phyloP scores from a whole-genome alignment of 495 filamentous ascomycete species.

The Chaetomium tenue region DNA sequence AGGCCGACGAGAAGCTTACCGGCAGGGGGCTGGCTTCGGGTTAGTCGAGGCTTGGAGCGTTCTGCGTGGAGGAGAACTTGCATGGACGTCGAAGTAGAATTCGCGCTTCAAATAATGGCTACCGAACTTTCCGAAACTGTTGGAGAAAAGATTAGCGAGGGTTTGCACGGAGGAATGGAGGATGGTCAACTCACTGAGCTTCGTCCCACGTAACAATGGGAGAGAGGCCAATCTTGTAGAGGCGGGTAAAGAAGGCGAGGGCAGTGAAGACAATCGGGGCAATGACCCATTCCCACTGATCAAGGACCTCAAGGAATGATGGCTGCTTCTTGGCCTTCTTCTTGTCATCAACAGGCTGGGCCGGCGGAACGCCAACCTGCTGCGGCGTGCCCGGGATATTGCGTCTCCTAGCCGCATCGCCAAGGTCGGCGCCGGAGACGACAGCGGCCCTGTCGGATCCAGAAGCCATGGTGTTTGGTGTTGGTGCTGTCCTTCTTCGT shows the following conservation, averaged over 20 bases:
- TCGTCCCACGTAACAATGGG: slow-evolving; percentile 98
- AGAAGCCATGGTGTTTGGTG: slow-evolving; percentile 45
- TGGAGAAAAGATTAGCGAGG: slow-evolving; percentile 31
- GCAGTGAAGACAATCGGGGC: slow-evolving; percentile 85
- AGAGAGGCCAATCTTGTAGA: slow-evolving; percentile 94
- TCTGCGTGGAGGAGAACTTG: slow-evolving; percentile 30
- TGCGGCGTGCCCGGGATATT: slow-evolving; percentile 59
- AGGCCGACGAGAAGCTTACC: slow-evolving; percentile 98
- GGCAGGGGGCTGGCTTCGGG: slow-evolving; percentile 66
- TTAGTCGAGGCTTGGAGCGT: slow-evolving; percentile 12
- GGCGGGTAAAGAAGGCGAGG: slow-evolving; percentile 86
- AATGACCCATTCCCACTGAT: slow-evolving; percentile 81
- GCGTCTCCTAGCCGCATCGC: slow-evolving; percentile 70
- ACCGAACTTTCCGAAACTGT: slow-evolving; percentile 96
- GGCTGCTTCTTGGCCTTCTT: slow-evolving; percentile 65
- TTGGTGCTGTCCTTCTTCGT: background rate
- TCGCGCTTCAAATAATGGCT: slow-evolving; percentile 98
- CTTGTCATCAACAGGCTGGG: slow-evolving; percentile 56
- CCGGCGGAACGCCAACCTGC: slow-evolving; percentile 35
- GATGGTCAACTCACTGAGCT: slow-evolving; percentile 71
- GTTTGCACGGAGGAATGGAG: slow-evolving; percentile 17
- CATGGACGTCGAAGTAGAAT: slow-evolving; percentile 94
- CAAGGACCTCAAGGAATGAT: slow-evolving; percentile 61
- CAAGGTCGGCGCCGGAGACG: slow-evolving; percentile 65
- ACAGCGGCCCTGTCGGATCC: slow-evolving; percentile 46